A percentile compares a stretch with the other conserved stretches of the same genome.
These are phyloP conservation scores for Capsicum pubescens DNA, from an alignment of 257 asterid genomes.

Conservation along the genomic window DNA sequence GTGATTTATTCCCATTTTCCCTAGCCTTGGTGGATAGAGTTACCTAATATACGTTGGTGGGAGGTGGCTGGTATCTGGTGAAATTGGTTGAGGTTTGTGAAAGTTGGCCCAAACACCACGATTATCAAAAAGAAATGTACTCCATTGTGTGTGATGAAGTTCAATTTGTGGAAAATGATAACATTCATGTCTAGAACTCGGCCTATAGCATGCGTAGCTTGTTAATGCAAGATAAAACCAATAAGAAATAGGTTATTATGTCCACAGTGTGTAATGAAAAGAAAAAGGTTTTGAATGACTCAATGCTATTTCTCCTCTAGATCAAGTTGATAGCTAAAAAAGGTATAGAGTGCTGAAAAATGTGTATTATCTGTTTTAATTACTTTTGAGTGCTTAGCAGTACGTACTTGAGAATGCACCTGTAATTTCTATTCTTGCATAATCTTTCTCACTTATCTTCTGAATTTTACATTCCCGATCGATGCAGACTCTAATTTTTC, in stretches of 20 bases:
- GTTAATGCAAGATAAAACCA: slow-evolving; percentile 3
- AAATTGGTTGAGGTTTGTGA: too few relatives aligned
- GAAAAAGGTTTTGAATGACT: neutral
- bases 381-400: neutral
- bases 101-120: too few relatives aligned
- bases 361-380: neutral
- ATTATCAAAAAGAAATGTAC: neutral
- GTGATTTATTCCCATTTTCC: too few relatives aligned
- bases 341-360: neutral
- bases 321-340: neutral
- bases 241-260: neutral
- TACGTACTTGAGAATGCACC: neutral
- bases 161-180: neutral
- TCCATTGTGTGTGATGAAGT: neutral
- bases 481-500: neutral
- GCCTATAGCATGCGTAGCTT: neutral
- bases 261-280: neutral
- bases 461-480: neutral
- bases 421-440: neutral
- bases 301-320: neutral
- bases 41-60: too few relatives aligned
- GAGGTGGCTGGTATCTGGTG: too few relatives aligned
- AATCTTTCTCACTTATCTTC: neutral
- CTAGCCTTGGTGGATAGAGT: too few relatives aligned
- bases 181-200: neutral